These are phyloP conservation scores for Pogostemon cablin DNA, from an alignment of 257 asterid species.

Conservation along the genomic window DNA sequence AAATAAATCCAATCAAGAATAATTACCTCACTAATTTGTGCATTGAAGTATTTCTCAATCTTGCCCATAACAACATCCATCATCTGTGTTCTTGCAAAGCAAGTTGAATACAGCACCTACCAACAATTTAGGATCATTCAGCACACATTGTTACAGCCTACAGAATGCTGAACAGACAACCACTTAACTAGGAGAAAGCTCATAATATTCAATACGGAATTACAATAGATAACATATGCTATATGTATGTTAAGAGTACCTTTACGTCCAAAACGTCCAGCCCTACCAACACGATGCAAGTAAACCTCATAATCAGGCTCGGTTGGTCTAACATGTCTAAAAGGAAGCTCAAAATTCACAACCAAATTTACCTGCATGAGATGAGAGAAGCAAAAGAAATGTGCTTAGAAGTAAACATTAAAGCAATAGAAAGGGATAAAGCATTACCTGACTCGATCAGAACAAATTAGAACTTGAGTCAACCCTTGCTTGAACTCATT, in stretches of 20 bases:
- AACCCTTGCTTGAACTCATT: slow-evolving; percentile 87
- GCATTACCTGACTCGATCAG: slow-evolving; percentile 75
- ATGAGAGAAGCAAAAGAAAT: neutral
- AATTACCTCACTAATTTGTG: slow-evolving; percentile 52
- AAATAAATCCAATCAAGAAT: neutral
- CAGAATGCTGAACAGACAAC: too few relatives aligned
- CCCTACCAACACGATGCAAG: slow-evolving; percentile 96
- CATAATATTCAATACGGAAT: neutral
- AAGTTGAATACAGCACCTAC: slow-evolving; percentile 53
- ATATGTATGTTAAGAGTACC: slow-evolving; percentile 46
- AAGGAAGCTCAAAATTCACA: slow-evolving; percentile 85
- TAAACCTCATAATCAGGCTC: slow-evolving; percentile 90
- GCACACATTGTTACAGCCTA: neutral
- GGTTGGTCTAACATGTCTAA: slow-evolving; percentile 40
- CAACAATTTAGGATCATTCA: neutral
- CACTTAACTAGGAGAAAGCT: neutral
- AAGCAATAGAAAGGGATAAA: neutral
- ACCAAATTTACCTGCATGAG: slow-evolving; percentile 85
- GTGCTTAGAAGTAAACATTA: neutral
- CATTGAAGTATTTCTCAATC: slow-evolving; percentile 63
- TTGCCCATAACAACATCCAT: slow-evolving; percentile 47
- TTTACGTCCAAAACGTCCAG: slow-evolving; percentile 98
- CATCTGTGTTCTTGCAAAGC: slow-evolving; percentile 37
- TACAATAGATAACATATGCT: neutral
- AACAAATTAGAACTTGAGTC: slow-evolving; percentile 88